These are phyloP conservation scores for Geotrichum reessii DNA, from an alignment of 1,139 yeast species.

Conservation along the genomic window DNA sequence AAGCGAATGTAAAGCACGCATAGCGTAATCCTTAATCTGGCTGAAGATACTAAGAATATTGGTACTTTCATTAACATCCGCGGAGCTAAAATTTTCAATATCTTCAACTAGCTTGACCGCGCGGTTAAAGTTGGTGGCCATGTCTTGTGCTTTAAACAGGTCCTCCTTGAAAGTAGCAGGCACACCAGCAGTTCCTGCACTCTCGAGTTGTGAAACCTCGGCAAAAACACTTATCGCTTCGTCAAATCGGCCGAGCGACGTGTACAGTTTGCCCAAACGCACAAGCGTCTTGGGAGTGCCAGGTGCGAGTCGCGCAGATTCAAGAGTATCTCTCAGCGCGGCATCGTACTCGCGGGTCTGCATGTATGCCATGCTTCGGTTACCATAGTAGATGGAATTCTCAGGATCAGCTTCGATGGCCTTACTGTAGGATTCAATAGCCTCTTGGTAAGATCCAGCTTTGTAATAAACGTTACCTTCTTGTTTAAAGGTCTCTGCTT, in stretches of 20 bases:
- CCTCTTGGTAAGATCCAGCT: conserved; percentile 35
- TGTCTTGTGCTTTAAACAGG: conserved; percentile 34
- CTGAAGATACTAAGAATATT: conserved; percentile 12
- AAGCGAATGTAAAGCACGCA: conserved; percentile 36
- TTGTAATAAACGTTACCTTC: conserved; percentile 40
- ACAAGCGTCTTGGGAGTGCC: conserved; percentile 34
- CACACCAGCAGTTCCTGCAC: conserved; percentile 19
- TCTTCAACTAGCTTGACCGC: conserved; percentile 30
- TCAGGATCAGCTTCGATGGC: conserved; percentile 38
- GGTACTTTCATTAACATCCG: conserved; percentile 7
- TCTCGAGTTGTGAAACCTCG: conserved; percentile 16
- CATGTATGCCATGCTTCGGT: conserved; percentile 71
- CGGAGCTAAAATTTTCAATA: conserved; percentile 17
- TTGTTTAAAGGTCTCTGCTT: conserved; percentile 33
- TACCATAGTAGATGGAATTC: conserved; percentile 54
- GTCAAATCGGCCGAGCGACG: conserved; percentile 35
- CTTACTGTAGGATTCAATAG: conserved; percentile 35
- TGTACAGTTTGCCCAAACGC: conserved; percentile 37
- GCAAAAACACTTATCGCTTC: conserved; percentile 33
- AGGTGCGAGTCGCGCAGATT: conserved; percentile 35
- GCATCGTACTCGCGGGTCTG: conserved; percentile 51
- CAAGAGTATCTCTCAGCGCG: conserved; percentile 49
- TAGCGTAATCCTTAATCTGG: conserved; percentile 19
- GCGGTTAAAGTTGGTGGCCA: conserved; percentile 34
- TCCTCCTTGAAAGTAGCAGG: conserved; percentile 31